Evolutionary conservation across 805 yeast species (phyloP).

Genomic region (Ogataea angusta): DNA sequence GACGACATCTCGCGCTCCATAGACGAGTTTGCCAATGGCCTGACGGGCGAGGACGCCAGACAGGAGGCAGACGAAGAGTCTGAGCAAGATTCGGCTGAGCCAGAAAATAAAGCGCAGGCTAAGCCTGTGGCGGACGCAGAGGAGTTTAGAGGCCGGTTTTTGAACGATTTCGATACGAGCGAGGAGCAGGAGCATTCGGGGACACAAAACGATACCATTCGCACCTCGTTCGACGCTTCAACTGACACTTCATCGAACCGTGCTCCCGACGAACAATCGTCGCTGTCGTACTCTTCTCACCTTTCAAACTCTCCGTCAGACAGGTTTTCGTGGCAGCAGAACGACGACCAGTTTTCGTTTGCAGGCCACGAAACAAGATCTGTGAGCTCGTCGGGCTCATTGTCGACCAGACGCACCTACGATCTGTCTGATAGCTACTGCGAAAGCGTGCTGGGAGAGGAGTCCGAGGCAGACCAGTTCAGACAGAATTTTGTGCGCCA

Average conservation of each 20-base stretch:
- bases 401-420: conserved; percentile 18
- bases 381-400: conserved; percentile 23
- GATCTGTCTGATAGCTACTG: conserved; percentile 9
- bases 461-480: conserved; percentile 12
- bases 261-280: neutral
- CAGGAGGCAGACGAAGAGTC: conserved; percentile 1
- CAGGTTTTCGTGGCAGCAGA: conserved; percentile 18
- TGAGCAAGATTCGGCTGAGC: neutral
- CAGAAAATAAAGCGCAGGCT: neutral
- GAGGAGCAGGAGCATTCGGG: conserved; percentile 2
- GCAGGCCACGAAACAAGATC: conserved; percentile 13
- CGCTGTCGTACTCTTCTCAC: neutral
- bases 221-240: conserved; percentile 3
- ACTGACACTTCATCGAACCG: neutral
- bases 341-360: conserved; percentile 10
- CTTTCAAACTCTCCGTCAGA: conserved; percentile 6
- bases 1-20: conserved; percentile 17
- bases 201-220: neutral
- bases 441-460: conserved; percentile 2
- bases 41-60: neutral
- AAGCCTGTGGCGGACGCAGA: conserved; percentile 1
- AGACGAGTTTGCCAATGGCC: conserved; percentile 16
- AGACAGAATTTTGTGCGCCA: conserved; percentile 24
- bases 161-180: conserved; percentile 5
- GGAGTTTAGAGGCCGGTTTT: conserved; percentile 1